Evolutionary conservation across 306 rosid species (phyloP).

Genomic region (Lablab purpureus): DNA sequence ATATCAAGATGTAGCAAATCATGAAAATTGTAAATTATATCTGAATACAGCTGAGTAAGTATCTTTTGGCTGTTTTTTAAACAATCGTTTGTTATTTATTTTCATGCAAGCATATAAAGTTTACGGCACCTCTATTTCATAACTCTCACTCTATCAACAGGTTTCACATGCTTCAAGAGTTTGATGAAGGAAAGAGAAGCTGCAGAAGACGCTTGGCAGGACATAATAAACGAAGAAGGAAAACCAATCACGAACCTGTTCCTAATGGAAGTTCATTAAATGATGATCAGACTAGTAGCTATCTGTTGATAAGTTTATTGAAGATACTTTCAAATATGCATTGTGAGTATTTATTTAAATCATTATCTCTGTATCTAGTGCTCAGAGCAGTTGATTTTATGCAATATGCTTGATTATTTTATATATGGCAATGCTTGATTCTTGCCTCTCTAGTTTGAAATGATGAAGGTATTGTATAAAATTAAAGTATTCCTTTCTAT

Average conservation of each 20-base stretch:
- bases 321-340: conserved; percentile 64
- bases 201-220: conserved; percentile 74
- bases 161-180: conserved; percentile 70
- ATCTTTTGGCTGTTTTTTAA: neutral
- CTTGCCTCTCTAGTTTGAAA: conserved; percentile 36
- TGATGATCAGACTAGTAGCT: conserved; percentile 66
- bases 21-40: conserved; percentile 9
- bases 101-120: neutral
- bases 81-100: neutral
- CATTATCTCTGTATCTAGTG: neutral
- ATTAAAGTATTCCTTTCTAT: conserved; percentile 24
- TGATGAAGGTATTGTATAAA: conserved; percentile 5
- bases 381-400: conserved; percentile 32
- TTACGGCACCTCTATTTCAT: conserved; percentile 12
- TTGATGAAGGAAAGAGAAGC: conserved; percentile 76
- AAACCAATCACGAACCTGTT: conserved; percentile 58
- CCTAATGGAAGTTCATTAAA: conserved; percentile 55
- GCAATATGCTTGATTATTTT: conserved; percentile 6
- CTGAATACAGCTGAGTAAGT: neutral
- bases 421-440: conserved; percentile 33
- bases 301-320: conserved; percentile 61
- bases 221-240: conserved; percentile 67
- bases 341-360: conserved; percentile 49
- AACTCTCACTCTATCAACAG: conserved; percentile 41
- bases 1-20: neutral